Percentiles rank a stretch among this genome's conserved stretches.
phyloP scores from a whole-genome alignment of 331 rosid genomes.

The Dryas integrifolia region DNA sequence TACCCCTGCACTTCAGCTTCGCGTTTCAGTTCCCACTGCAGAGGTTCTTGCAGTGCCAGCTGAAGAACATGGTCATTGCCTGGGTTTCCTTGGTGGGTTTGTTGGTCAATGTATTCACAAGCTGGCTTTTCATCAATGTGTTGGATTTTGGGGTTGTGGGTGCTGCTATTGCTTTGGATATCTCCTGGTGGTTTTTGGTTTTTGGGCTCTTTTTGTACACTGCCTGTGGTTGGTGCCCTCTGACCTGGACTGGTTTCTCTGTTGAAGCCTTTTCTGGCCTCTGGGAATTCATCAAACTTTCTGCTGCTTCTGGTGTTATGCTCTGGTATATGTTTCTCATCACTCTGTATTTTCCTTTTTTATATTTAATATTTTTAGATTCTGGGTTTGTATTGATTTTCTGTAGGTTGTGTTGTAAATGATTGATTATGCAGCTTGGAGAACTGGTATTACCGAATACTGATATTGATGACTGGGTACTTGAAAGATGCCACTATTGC shows the following conservation, averaged over 20 bases:
- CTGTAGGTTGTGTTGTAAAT: not conserved
- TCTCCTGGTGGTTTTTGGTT: conserved; percentile 76
- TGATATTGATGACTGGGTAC: conserved; percentile 32
- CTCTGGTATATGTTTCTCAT: conserved; percentile 26
- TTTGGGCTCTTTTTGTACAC: conserved; percentile 45
- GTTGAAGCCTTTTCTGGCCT: conserved; percentile 62
- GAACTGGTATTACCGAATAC: conserved; percentile 41
- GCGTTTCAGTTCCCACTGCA: conserved; percentile 72
- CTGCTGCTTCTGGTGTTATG: conserved; percentile 75
- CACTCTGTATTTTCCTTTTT: not conserved
- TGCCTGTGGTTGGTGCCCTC: conserved; percentile 60
- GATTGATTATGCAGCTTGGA: conserved; percentile 23
- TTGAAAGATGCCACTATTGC: conserved; percentile 29
- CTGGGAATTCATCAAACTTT: conserved; percentile 65
- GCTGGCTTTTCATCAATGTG: conserved; percentile 54
- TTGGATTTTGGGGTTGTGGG: conserved; percentile 59
- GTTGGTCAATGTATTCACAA: conserved; percentile 29
- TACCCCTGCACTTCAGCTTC: conserved; percentile 75
- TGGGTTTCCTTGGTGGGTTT: conserved; percentile 53
- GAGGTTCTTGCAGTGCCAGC: conserved; percentile 66
- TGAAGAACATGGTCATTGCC: conserved; percentile 50
- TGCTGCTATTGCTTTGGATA: conserved; percentile 61
- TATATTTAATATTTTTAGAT: not conserved
- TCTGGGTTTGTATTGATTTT: not conserved
- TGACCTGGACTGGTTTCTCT: conserved; percentile 72